Conservation (phyloP, 2,329 filamentous ascomycete genomes). For the Pseudogymnoascus sp. region DNA sequence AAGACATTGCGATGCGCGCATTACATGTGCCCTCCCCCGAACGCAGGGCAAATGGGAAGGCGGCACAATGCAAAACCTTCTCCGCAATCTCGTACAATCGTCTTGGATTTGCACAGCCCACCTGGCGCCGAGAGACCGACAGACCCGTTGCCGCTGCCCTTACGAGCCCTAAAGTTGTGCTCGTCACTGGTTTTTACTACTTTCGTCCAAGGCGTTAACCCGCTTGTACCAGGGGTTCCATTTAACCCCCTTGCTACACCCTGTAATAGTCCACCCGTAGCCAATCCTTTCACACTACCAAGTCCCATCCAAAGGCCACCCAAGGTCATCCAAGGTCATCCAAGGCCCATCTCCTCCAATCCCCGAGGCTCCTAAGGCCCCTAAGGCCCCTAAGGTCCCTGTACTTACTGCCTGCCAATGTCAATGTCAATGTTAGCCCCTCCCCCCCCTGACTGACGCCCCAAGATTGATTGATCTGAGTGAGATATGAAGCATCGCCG, state of each 20-base stretch:
- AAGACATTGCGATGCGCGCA: not conserved
- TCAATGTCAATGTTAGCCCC: not conserved
- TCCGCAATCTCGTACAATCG: not conserved
- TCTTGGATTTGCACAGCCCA: not conserved
- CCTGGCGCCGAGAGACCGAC: not conserved
- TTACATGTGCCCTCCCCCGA: not conserved
- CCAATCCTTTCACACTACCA: not conserved
- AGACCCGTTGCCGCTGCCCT: not conserved
- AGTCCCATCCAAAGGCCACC: not conserved
- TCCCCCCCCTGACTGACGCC: not conserved
- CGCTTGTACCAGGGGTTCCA: not conserved
- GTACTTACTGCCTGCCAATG: too few relatives aligned
- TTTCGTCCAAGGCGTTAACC: not conserved
- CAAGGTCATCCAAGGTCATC: not conserved
- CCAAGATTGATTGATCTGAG: conserved; percentile 3
- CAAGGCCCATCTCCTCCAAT: not conserved
- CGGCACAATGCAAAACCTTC: not conserved
- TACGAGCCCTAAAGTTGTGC: not conserved
- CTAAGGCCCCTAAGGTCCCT: not conserved
- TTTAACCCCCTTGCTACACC: not conserved
- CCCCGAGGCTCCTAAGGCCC: not conserved
- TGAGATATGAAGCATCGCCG: conserved; percentile 1
- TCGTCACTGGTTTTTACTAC: not conserved
- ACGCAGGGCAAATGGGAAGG: not conserved
- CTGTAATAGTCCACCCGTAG: not conserved